Percentiles rank a stretch among this genome's conserved stretches.
These are phyloP conservation scores for Cercophora sp. DNA, from an alignment of 495 filamentous ascomycete species.

Conservation along the genomic window DNA sequence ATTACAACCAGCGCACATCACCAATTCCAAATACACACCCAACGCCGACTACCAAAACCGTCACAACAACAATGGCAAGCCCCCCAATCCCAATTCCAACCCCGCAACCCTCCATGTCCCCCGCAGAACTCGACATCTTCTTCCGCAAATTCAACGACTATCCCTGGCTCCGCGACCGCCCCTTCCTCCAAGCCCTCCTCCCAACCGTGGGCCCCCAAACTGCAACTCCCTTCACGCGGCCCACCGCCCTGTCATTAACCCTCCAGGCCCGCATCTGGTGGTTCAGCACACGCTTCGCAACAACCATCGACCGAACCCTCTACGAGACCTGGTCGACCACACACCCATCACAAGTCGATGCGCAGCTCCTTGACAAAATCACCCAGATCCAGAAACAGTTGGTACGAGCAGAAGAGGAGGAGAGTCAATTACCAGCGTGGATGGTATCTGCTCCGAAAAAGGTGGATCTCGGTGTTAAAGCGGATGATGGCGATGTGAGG, in stretches of 20 bases:
- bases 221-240: constrained; percentile 19
- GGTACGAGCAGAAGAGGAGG: not conserved
- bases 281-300: constrained; percentile 36
- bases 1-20: not conserved
- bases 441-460: constrained; percentile 38
- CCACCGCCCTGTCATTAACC: constrained; percentile 29
- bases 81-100: not conserved
- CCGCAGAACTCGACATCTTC: too few species aligned
- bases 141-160: constrained; percentile 21
- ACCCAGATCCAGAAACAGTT: constrained; percentile 25
- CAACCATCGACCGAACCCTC: constrained; percentile 30
- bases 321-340: constrained; percentile 34
- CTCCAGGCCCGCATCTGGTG: constrained; percentile 43
- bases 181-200: constrained; percentile 30
- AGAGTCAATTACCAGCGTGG: constrained; percentile 35
- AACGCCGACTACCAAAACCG: not conserved
- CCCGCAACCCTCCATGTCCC: not conserved
- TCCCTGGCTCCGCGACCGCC: constrained; percentile 21
- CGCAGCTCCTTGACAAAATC: constrained; percentile 23
- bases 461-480: constrained; percentile 36
- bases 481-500: constrained; percentile 17
- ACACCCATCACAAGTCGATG: constrained; percentile 13
- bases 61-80: not conserved
- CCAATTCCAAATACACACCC: not conserved
- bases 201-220: constrained; percentile 27